Percentiles rank a stretch among this genome's conserved stretches.
These are phyloP conservation scores for Croton setiger DNA, from an alignment of 441 rosid species.

Conservation along the genomic window DNA sequence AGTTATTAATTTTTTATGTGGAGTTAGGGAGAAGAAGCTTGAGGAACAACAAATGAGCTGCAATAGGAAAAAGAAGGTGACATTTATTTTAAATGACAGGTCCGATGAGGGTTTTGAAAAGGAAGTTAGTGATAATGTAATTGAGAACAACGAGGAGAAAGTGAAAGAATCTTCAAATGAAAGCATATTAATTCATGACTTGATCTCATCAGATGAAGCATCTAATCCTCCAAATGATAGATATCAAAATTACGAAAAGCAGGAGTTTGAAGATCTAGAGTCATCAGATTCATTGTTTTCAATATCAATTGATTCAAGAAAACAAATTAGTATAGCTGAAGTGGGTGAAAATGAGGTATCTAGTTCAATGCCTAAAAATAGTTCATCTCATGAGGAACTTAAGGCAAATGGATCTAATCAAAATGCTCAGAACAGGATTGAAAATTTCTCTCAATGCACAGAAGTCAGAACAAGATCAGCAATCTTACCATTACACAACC, in stretches of 20 bases:
- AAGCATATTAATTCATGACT: conserved; percentile 15
- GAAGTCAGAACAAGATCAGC: conserved; percentile 26
- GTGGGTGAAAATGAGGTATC: conserved; percentile 51
- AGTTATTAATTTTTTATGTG: neutral
- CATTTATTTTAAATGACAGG: conserved; percentile 51
- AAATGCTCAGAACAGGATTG: conserved; percentile 19
- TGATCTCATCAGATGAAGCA: conserved; percentile 26
- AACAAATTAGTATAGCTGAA: conserved; percentile 28
- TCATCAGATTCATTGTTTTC: conserved; percentile 66
- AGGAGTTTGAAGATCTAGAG: conserved; percentile 36
- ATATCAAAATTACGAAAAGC: conserved; percentile 26
- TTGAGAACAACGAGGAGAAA: conserved; percentile 14
- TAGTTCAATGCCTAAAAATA: conserved; percentile 34
- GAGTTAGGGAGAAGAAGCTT: conserved; percentile 30
- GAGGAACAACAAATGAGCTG: conserved; percentile 39
- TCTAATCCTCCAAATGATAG: conserved; percentile 30
- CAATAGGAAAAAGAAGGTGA: conserved; percentile 47
- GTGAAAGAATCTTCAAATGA: conserved; percentile 21
- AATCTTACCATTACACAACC: conserved; percentile 15
- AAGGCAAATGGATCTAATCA: conserved; percentile 15
- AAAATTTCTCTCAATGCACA: conserved; percentile 33
- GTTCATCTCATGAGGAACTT: conserved; percentile 17
- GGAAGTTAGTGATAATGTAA: conserved; percentile 19
- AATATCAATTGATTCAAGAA: conserved; percentile 50
- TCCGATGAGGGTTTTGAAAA: conserved; percentile 39